phyloP scores from a whole-genome alignment of 2,329 filamentous ascomycete species.

The Phaeosphaeria sp. region DNA sequence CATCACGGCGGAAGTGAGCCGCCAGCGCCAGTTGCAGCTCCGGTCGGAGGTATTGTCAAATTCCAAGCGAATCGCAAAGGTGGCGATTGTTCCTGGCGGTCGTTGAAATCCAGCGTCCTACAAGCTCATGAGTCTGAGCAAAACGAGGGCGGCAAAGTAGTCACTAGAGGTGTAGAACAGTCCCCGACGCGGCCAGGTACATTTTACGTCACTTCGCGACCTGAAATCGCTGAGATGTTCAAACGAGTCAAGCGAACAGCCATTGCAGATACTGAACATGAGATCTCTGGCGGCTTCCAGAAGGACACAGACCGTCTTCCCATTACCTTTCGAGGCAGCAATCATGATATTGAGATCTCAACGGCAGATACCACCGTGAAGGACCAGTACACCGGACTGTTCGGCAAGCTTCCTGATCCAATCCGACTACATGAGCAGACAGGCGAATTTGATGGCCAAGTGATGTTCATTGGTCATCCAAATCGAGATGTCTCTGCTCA shows the following conservation, averaged over 20 bases:
- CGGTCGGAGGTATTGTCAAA: constrained; percentile 28
- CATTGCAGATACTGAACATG: background rate
- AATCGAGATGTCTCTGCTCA: constrained; percentile 57
- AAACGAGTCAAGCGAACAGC: background rate
- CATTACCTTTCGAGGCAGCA: background rate
- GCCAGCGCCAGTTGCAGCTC: constrained; percentile 19
- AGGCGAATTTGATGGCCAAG: constrained; percentile 48
- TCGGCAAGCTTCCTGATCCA: constrained; percentile 52
- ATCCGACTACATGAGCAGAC: constrained; percentile 44
- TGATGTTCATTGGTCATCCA: constrained; percentile 55
- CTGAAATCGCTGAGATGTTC: too few relatives aligned
- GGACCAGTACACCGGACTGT: constrained; percentile 46
- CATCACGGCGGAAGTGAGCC: constrained; percentile 16
- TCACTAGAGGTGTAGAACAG: background rate
- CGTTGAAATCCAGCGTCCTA: background rate
- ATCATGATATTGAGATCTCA: background rate
- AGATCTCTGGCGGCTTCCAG: background rate
- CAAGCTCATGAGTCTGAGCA: constrained; percentile 16
- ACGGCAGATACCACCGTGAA: background rate
- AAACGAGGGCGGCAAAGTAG: background rate
- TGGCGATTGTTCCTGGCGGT: constrained; percentile 27
- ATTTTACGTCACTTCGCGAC: too few relatives aligned
- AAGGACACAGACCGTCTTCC: background rate
- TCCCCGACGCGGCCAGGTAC: background rate
- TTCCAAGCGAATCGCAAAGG: constrained; percentile 27